Evolutionary conservation across 2,329 filamentous ascomycete genomes (phyloP).

Genomic region (Dactylonectria macrodidyma): DNA sequence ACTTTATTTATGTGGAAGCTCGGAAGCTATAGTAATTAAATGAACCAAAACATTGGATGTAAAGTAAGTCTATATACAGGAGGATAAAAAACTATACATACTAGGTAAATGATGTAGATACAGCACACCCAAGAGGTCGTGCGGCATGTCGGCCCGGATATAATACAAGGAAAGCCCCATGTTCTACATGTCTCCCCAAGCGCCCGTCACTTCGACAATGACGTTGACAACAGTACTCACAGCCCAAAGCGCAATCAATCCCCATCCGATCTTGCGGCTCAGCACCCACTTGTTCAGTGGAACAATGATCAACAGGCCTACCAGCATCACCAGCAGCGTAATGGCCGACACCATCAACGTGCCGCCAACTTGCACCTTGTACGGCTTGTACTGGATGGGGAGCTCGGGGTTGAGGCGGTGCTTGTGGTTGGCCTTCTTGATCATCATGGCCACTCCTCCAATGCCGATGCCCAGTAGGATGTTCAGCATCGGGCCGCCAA

Average conservation of each 20-base stretch:
- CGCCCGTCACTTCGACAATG: conserved; percentile 79
- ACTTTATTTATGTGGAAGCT: too few species aligned
- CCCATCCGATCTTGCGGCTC: conserved; percentile 85
- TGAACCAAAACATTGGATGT: background rate
- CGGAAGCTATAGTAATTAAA: too few species aligned
- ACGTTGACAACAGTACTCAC: conserved; percentile 88
- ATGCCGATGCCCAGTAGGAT: conserved; percentile 96
- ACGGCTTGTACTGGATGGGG: conserved; percentile 79
- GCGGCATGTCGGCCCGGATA: background rate
- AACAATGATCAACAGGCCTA: conserved; percentile 84
- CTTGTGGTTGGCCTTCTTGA: conserved; percentile 76
- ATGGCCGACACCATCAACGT: conserved; percentile 88
- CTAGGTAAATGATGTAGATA: background rate
- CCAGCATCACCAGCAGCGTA: conserved; percentile 85
- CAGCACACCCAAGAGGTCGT: background rate
- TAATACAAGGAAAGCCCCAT: background rate
- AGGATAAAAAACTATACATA: background rate
- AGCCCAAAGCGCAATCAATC: conserved; percentile 84
- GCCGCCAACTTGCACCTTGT: conserved; percentile 86
- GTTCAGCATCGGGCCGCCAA: conserved; percentile 98
- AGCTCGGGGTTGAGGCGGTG: conserved; percentile 77
- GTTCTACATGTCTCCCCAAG: conserved; percentile 55
- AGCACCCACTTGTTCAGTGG: conserved; percentile 90
- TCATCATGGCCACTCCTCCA: conserved; percentile 89
- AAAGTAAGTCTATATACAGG: background rate